Conservation (phyloP, 176 grass and related monocot genomes). For the Paspalum notatum region DNA sequence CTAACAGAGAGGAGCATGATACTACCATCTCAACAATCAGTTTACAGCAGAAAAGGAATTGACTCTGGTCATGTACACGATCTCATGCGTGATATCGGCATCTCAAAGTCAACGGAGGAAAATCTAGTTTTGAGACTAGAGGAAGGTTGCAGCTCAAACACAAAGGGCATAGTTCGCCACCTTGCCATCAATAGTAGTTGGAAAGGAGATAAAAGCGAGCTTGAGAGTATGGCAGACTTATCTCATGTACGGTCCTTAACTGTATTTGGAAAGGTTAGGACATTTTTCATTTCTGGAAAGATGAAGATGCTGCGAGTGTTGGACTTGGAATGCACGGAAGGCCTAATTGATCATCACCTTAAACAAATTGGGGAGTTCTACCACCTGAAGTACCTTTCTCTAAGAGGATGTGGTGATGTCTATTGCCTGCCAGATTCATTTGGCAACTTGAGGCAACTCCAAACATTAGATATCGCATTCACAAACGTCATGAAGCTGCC, state of each 20-base stretch:
- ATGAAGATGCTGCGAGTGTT: slow-evolving; percentile 39
- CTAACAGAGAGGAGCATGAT: slow-evolving; percentile 30
- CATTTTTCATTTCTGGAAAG: slow-evolving; percentile 1
- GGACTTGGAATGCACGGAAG: background rate
- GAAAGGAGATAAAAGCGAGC: too few relatives aligned
- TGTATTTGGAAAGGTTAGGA: background rate
- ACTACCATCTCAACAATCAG: background rate
- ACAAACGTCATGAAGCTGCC: background rate
- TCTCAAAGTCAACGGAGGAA: background rate
- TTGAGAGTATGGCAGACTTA: too few relatives aligned
- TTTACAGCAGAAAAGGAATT: background rate
- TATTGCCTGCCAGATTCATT: background rate
- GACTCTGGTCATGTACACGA: slow-evolving; percentile 42
- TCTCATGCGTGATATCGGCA: slow-evolving; percentile 16
- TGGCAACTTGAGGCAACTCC: background rate
- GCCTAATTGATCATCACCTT: background rate
- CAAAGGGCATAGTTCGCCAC: too few relatives aligned
- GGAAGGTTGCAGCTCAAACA: too few relatives aligned
- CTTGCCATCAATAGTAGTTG: too few relatives aligned
- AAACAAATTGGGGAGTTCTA: slow-evolving; percentile 3
- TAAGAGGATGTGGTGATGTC: background rate
- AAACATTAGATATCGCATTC: background rate
- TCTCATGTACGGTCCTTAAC: too few relatives aligned
- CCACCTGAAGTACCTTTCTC: slow-evolving; percentile 40
- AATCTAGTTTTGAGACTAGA: background rate